A percentile compares a stretch with the other conserved stretches of the same genome.
Conservation (phyloP, 345 rosid species). For the Hibiscus mutabilis region DNA sequence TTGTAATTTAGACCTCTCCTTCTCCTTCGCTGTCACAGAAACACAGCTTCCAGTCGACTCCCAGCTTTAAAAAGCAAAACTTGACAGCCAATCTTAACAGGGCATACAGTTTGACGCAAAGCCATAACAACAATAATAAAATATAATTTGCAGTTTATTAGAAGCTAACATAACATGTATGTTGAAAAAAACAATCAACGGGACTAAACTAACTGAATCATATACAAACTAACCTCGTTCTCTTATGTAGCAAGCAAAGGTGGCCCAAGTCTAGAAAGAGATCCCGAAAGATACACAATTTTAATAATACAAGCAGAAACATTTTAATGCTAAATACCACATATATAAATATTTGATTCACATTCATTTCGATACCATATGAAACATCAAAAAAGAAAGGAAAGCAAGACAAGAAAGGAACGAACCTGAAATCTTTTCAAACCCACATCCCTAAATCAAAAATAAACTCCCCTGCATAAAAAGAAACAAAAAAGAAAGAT, state of each 20-base stretch:
- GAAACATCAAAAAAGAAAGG: not conserved
- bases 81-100: not conserved
- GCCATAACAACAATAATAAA: not conserved
- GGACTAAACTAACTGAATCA: not conserved
- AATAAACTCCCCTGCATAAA: not conserved
- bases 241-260: slow-evolving; percentile 2
- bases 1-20: slow-evolving; percentile 14
- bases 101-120: not conserved
- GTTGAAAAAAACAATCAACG: not conserved
- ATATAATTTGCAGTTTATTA: not conserved
- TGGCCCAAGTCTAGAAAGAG: not conserved
- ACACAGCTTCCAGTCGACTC: not conserved
- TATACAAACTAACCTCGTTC: not conserved
- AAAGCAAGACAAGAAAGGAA: not conserved
- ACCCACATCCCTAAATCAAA: not conserved
- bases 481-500: not conserved
- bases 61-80: not conserved
- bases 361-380: not conserved
- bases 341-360: not conserved
- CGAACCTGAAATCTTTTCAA: not conserved
- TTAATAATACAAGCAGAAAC: not conserved
- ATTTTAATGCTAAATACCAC: not conserved
- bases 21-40: slow-evolving; percentile 16
- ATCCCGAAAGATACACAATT: not conserved
- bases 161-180: not conserved